These are phyloP conservation scores for Gloeostereum incarnatum DNA, from an alignment of 768 basidiomycete species.

Conservation along the genomic window DNA sequence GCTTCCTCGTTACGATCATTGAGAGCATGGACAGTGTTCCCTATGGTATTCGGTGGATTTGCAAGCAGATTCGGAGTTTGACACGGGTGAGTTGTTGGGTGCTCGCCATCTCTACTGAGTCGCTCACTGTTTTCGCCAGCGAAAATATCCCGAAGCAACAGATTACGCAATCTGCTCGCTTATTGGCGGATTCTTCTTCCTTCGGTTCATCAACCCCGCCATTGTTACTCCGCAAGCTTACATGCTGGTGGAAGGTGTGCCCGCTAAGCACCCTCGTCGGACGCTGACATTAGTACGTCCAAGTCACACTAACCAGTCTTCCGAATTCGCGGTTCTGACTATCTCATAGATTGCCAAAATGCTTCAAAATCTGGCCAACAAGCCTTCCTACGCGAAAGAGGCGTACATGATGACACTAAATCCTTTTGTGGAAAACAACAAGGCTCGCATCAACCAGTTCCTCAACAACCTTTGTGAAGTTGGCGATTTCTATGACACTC, in stretches of 20 bases:
- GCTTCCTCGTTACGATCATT: slow-evolving; percentile 94
- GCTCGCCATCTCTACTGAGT: too few relatives aligned
- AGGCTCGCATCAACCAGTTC: slow-evolving; percentile 95
- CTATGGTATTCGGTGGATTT: slow-evolving; percentile 99
- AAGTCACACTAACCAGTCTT: slow-evolving; percentile 9
- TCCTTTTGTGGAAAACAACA: slow-evolving; percentile 98
- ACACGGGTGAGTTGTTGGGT: slow-evolving; percentile 70
- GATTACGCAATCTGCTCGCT: slow-evolving; percentile 98
- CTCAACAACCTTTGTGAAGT: slow-evolving; percentile 96
- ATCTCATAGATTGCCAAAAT: slow-evolving; percentile 88
- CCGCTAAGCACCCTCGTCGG: slow-evolving; percentile 94
- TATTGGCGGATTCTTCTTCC: slow-evolving; percentile 99
- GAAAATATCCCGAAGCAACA: slow-evolving; percentile 98
- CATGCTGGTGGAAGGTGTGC: slow-evolving; percentile 97
- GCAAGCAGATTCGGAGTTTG: slow-evolving; percentile 96
- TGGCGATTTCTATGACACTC: slow-evolving; percentile 97
- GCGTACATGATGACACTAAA: slow-evolving; percentile 98
- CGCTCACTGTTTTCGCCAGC: slow-evolving; percentile 32
- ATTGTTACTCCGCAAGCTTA: slow-evolving; percentile 99
- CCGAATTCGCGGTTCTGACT: slow-evolving; percentile 1
- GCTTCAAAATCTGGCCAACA: slow-evolving; percentile 98
- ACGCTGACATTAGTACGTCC: slow-evolving; percentile 79
- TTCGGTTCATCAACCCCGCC: slow-evolving; percentile 98
- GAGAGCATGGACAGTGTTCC: slow-evolving; percentile 98
- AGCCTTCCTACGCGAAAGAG: slow-evolving; percentile 96